These are phyloP conservation scores for Lecanosticta acicola DNA, from an alignment of 2,329 filamentous ascomycete species.

Conservation along the genomic window DNA sequence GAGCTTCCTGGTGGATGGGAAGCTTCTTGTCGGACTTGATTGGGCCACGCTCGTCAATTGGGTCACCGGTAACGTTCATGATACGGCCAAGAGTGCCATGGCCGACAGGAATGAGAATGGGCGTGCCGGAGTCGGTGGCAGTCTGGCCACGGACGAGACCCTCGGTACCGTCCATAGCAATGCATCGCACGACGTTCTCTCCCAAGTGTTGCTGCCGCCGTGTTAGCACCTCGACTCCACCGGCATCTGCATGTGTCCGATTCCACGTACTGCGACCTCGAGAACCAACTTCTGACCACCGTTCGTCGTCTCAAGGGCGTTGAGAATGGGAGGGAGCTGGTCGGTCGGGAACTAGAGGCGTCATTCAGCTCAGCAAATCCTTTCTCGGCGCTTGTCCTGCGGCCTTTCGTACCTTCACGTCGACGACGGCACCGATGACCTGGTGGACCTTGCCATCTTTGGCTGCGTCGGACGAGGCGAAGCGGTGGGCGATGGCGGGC, in stretches of 20 bases:
- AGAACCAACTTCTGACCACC: conserved; percentile 90
- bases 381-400: conserved; percentile 9
- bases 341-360: conserved; percentile 62
- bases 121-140: conserved; percentile 81
- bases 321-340: conserved; percentile 93
- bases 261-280: conserved; percentile 79
- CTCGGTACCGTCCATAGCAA: conserved; percentile 99
- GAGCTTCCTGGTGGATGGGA: conserved; percentile 92
- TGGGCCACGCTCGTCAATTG: conserved; percentile 98
- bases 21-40: conserved; percentile 85
- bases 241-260: conserved; percentile 9
- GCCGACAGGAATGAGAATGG: conserved; percentile 96
- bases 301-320: conserved; percentile 88
- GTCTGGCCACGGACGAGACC: conserved; percentile 92
- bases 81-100: conserved; percentile 92
- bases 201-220: conserved; percentile 86
- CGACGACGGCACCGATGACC: conserved; percentile 98
- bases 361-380: conserved; percentile 24
- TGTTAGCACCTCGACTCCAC: conserved; percentile 24
- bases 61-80: conserved; percentile 99
- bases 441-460: conserved; percentile 62
- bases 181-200: conserved; percentile 97
- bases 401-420: conserved; percentile 59
- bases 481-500: conserved; percentile 56
- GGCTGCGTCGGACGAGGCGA: conserved; percentile 54